phyloP scores from a whole-genome alignment of 768 basidiomycete genomes.

The Rhizopogon rudus region DNA sequence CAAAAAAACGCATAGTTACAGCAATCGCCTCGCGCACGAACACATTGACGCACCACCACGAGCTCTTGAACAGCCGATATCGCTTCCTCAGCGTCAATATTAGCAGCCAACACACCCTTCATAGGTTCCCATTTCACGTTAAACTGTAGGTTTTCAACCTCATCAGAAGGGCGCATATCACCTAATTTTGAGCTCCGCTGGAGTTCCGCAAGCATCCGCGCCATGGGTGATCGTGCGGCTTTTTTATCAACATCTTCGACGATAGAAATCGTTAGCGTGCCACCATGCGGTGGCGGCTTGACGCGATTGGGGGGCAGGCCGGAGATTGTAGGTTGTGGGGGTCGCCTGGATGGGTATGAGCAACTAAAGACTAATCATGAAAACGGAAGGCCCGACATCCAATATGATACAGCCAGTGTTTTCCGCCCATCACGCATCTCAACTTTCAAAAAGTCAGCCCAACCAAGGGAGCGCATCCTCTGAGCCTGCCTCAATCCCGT shows the following conservation, averaged over 20 bases:
- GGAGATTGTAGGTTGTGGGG: conserved; percentile 24
- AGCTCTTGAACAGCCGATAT: conserved; percentile 38
- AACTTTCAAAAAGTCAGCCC: conserved; percentile 72
- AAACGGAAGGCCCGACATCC: conserved; percentile 55
- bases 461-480: conserved; percentile 80
- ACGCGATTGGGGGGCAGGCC: conserved; percentile 24
- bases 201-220: conserved; percentile 53
- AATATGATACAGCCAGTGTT: conserved; percentile 73
- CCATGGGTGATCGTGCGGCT: conserved; percentile 48
- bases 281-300: conserved; percentile 60
- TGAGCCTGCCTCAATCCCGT: conserved; percentile 40
- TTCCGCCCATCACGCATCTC: conserved; percentile 67
- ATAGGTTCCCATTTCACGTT: conserved; percentile 77
- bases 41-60: conserved; percentile 46
- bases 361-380: background rate
- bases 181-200: conserved; percentile 63
- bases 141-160: conserved; percentile 66
- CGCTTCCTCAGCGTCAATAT: conserved; percentile 44
- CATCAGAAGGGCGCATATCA: conserved; percentile 56
- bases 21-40: background rate
- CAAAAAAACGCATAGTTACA: background rate
- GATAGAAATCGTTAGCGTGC: conserved; percentile 69
- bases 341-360: conserved; percentile 29
- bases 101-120: conserved; percentile 58
- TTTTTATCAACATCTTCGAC: conserved; percentile 43